Base-by-base conservation (phyloP, 495 filamentous ascomycete species). In the Terfezia claveryi region DNA sequence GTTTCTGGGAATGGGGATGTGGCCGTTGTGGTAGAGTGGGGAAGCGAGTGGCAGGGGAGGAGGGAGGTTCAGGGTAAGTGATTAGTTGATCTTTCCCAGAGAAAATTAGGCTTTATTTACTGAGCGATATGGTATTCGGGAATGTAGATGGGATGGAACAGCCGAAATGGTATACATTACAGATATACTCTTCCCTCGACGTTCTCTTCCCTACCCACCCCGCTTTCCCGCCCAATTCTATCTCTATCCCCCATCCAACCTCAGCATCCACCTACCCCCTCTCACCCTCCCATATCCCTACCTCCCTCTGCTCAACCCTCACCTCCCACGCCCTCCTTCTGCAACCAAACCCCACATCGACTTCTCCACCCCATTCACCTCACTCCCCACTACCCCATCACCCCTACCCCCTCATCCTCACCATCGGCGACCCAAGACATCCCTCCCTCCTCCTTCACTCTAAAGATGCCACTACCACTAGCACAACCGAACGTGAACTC, bases 1-100 rank as follows among this genome's bases (percentile, higher is more conserved):
- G 54, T 64, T 37, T 57, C 61, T 10, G 61, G 61, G 23, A 64
- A 64, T 20, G 61, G 61, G 10, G 49, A 51, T 8, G 60, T 62
- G 6, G 53, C 53, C 17, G 46, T 23, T 36, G 16, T 58, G 27
- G 27, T 32, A 2, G 27, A 32, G 27, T 32, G 27, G 27, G 27
- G 27, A 32, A 7, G 27, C 27, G 27, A 32, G 27, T 7, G 27
- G 27, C 0, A 32, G 27, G 27, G 27, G 27, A 17, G 37, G 2
- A 41, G 37, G 59, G 46, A 58, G 27, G 56, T 38, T 32, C 20
- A 32, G 27, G 27, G 27, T 32, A 32, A 32, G 27, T 32, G 4
- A 32, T 32, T 32, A 32, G 2, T 32, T 7, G 7, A 32, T 32
- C 27, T 32, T 32, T 32, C 27, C 27, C 1, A 32, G 0, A 7